Conservation (phyloP, 2,329 filamentous ascomycete species). For the Trichophyton schoenleinii region DNA sequence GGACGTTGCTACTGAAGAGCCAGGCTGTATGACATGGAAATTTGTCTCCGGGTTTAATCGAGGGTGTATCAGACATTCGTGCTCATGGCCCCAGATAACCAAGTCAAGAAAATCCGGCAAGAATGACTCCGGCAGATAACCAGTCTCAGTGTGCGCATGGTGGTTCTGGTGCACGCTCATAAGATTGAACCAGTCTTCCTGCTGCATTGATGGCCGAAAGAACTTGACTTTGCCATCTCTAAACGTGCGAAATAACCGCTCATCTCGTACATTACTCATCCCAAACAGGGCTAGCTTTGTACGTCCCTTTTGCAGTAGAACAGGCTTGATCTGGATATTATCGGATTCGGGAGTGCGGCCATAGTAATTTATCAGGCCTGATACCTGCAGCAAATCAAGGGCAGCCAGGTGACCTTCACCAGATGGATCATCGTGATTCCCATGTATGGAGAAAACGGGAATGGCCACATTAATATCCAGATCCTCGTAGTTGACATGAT, state of each 20-base stretch:
- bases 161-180: slow-evolving; percentile 96
- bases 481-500: slow-evolving; percentile 96
- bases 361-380: slow-evolving; percentile 90
- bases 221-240: slow-evolving; percentile 88
- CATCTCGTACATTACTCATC: slow-evolving; percentile 89
- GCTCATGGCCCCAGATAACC: slow-evolving; percentile 93
- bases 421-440: slow-evolving; percentile 97
- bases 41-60: slow-evolving; percentile 69
- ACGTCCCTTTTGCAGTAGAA: slow-evolving; percentile 80
- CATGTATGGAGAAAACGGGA: slow-evolving; percentile 95
- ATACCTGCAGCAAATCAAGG: slow-evolving; percentile 78
- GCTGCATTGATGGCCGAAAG: slow-evolving; percentile 68
- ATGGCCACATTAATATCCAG: slow-evolving; percentile 94
- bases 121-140: slow-evolving; percentile 89
- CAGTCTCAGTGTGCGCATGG: slow-evolving; percentile 76
- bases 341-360: slow-evolving; percentile 84
- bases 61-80: slow-evolving; percentile 87
- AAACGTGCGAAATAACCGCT: slow-evolving; percentile 87
- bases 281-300: slow-evolving; percentile 92
- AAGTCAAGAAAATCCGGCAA: slow-evolving; percentile 84
- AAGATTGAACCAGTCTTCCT: slow-evolving; percentile 88
- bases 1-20: slow-evolving; percentile 90
- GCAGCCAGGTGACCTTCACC: slow-evolving; percentile 87
- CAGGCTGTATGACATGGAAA: slow-evolving; percentile 94
- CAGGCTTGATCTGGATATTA: slow-evolving; percentile 82